These are phyloP conservation scores for Elongisporangium undulatum DNA, from an alignment of 352 stramenopile species.

Conservation along the genomic window DNA sequence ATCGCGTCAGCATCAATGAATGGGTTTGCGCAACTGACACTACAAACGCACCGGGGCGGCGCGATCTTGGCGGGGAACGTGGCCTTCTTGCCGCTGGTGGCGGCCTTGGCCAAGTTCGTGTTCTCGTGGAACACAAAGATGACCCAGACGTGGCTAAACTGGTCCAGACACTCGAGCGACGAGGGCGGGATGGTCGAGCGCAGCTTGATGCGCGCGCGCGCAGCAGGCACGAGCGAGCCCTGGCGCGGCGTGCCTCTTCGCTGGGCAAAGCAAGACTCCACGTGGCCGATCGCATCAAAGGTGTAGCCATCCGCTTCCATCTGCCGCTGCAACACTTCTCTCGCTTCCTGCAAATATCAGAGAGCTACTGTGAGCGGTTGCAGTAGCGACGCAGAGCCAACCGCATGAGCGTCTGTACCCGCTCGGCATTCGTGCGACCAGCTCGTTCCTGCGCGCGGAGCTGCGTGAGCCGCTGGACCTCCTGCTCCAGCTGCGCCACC, in stretches of 20 bases:
- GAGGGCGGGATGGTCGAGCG: slow-evolving; percentile 65
- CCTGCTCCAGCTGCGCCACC: slow-evolving; percentile 43
- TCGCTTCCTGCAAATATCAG: slow-evolving; percentile 26
- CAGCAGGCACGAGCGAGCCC: slow-evolving; percentile 60
- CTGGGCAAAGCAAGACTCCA: slow-evolving; percentile 84
- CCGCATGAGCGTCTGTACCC: slow-evolving; percentile 7
- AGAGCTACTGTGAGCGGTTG: not conserved
- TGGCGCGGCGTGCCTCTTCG: slow-evolving; percentile 84
- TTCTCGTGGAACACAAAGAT: slow-evolving; percentile 91
- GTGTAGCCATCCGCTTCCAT: slow-evolving; percentile 61
- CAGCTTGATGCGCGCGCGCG: slow-evolving; percentile 71
- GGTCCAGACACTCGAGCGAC: slow-evolving; percentile 73
- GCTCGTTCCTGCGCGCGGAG: slow-evolving; percentile 68
- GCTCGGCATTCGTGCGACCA: slow-evolving; percentile 69
- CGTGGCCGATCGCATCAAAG: slow-evolving; percentile 63
- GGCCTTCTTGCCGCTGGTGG: slow-evolving; percentile 26
- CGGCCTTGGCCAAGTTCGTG: slow-evolving; percentile 67
- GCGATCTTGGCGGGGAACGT: slow-evolving; percentile 82
- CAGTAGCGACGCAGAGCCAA: not conserved
- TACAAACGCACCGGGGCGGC: slow-evolving; percentile 30
- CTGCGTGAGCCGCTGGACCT: slow-evolving; percentile 67
- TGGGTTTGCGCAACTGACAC: no score
- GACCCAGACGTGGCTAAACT: slow-evolving; percentile 90
- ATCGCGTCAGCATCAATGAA: not conserved
- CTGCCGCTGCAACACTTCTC: slow-evolving; percentile 58